A percentile compares a stretch with the other conserved stretches of the same genome.
Evolutionary conservation across 139 green algal species (phyloP).

Genomic region (Haematococcus lacustris): DNA sequence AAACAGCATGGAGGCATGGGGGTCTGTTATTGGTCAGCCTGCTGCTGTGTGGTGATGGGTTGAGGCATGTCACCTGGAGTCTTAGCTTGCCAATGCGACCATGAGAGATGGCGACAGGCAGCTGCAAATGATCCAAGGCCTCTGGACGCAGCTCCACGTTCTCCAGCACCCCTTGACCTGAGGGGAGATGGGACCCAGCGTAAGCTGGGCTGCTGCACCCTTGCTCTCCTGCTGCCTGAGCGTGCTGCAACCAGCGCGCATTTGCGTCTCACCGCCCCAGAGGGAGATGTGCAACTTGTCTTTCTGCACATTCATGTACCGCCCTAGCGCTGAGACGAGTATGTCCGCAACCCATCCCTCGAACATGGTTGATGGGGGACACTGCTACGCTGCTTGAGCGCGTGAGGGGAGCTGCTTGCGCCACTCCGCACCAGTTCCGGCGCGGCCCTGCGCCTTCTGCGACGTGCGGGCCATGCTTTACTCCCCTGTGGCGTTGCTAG

Average conservation of each 20-base stretch:
- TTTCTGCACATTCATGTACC: conserved; percentile 50
- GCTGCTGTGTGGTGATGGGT: no score
- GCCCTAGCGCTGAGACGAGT: conserved; percentile 23
- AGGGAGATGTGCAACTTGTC: conserved; percentile 53
- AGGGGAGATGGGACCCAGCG: neutral
- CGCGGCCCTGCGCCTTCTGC: no score
- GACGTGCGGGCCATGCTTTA: no score
- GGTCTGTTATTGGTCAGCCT: no score
- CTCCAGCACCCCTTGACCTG: conserved; percentile 50
- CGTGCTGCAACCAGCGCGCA: neutral
- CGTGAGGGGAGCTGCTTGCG: no score
- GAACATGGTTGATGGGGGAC: no score
- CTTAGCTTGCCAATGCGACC: conserved; percentile 42
- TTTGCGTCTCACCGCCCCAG: conserved; percentile 41
- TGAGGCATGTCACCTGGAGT: conserved; percentile 54
- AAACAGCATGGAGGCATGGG: no score
- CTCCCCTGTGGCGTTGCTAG: no score
- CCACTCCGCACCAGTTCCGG: no score
- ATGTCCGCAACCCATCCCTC: conserved; percentile 10
- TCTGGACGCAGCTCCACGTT: conserved; percentile 46
- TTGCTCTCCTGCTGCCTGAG: no score
- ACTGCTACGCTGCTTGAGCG: no score
- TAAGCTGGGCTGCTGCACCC: neutral
- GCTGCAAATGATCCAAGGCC: conserved; percentile 51
- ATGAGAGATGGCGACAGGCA: conserved; percentile 44